Base-by-base conservation (phyloP, 352 stramenopile genomes). In the Aphanomyces stellatus region DNA sequence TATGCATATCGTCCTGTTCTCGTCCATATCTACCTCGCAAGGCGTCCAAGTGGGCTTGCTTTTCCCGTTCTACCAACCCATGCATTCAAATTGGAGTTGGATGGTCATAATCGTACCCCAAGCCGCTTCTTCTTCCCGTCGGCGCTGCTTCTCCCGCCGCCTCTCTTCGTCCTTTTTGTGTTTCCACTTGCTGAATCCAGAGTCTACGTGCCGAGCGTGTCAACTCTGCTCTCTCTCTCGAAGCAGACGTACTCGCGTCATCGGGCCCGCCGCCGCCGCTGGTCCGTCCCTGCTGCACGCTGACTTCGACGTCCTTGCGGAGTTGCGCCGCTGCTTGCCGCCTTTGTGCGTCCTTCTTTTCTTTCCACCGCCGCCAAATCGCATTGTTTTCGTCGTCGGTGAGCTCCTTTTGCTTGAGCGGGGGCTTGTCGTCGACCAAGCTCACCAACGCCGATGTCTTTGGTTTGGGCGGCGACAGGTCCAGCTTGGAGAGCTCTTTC, bases 161-260 rank as follows among this genome's bases (percentile, higher is more conserved):
- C 64, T 71, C 8, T 88, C 82, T 19, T 79, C 65, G 43, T 88
- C 76, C 27, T 90, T 79, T 4, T 72, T 60, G 64, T 94, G 88
- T n/a, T 76, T 86, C 25, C 78, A 95, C 76, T 98, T 88, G 72
- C 96, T 96, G 76, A 96, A 99, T 24, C 85, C 92, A 91, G 93
- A 88, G 72, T 99, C 95, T 65, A 92, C 53, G 8, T 34, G 17
- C 17, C 46, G 1, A 28, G 17, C 25, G 8, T 15, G 2, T 53
- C 22, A 28, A 53, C 8, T 28, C 2, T 1, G 22, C 46, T 17
- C 37, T 17, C 37, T 43, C 37, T 43, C 48, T 69, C 37, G 57
- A 89, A 34, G 75, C 87, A 70, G 77, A 78, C 31, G 72, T 91
- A 88, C 70, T 88, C 65, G 61, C 69, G 15, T 65, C 72, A 91